Base-by-base conservation (phyloP, 1,139 yeast species). In the Zhuliangozyma blackwelliae region DNA sequence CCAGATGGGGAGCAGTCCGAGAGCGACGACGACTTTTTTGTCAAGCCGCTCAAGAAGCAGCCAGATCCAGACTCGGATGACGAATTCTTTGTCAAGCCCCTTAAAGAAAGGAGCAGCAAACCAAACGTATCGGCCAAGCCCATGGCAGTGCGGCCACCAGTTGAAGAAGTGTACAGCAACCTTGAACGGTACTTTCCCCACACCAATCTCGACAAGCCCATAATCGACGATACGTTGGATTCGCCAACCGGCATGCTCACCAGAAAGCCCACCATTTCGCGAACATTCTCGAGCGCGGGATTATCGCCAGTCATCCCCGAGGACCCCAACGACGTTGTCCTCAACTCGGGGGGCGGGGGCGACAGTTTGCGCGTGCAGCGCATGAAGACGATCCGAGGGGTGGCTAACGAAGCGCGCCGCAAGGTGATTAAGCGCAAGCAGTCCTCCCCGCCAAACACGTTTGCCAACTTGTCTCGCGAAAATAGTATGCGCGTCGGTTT, bases 151-250 rank as follows among this genome's bases (percentile, higher is more conserved):
- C 78, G 98, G 54, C 99, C 99, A 2, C 90, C 98, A 0, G 84
- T 96, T 1, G 97, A 92, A 52, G 95, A 86, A 34, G 83, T 94
- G 28, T 92, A 89, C 54, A 88, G 89, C 40, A 89, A 94, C 52
- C 73, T 94, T 48, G 98, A 92, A 51, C 77, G 78, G 51, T 94
- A 87, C 57, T 94, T 94, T 68, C 98, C 98, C 0, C 75, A 86
- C 48, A 82, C 97, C 0, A 92, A 92, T 60, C 73, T 94, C 43
- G 98, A 94, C 55, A 85, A 85, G 51, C 96, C 97, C 1, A 88
- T 92, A 28, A 77, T 90, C 27, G 92, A 87, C 52, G 90, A 86
- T 34, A 81, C 89, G 0, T 83, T 88, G 0, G 66, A 70, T 1
- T 77, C 86, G 0, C 82, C 83, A 3, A 55, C 52, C 12, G 10